Base-by-base conservation (phyloP, 768 basidiomycete species). In the Roridomyces roridus region DNA sequence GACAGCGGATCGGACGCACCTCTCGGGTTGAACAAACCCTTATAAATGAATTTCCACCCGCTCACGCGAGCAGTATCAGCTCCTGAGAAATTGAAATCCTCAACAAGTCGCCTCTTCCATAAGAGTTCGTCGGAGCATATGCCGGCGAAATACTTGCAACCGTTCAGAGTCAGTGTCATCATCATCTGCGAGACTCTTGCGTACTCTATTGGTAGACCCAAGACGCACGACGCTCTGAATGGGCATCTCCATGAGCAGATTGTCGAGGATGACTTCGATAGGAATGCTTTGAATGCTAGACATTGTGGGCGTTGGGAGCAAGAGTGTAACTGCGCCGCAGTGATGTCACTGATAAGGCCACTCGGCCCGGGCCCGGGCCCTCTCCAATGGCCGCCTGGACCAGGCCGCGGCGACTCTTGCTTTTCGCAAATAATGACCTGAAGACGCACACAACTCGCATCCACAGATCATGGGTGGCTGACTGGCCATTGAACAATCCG, bases 61-160 rank as follows among this genome's bases (percentile, higher is more conserved):
- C 73, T 85, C 12, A 81, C 84, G 18, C 94, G 78, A 14, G 93
- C 93, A 0, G 89, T 93, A 37, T 80, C 82, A 36, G 80, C 77
- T 4, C 82, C 84, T 8, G 88, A 80, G 64, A 92, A 95, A 71
- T 93, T 92, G 76, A 86, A 94, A 67, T 95, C 94, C n/a, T n/a
- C n/a, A n/a, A n/a, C n/a, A n/a, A n/a, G n/a, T n/a, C n/a, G n/a
- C n/a, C n/a, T n/a, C n/a, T 86, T 87, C 94, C 94, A 96, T 56
- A 94, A 80, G 0, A 85, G 86, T 54, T 92, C 89, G 67, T 94
- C 92, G 12, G 80, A 75, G 65, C 82, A 83, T 23, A 89, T 64
- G 12, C 70, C 59, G 42, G 84, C 79, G n/a, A n/a, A 90, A 68
- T 81, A 80, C 79, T 81, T 65, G 28, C 40, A 25, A 43, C 21